phyloP scores from a whole-genome alignment of 2,329 filamentous ascomycete genomes.

The Lasiodiplodia theobromae region DNA sequence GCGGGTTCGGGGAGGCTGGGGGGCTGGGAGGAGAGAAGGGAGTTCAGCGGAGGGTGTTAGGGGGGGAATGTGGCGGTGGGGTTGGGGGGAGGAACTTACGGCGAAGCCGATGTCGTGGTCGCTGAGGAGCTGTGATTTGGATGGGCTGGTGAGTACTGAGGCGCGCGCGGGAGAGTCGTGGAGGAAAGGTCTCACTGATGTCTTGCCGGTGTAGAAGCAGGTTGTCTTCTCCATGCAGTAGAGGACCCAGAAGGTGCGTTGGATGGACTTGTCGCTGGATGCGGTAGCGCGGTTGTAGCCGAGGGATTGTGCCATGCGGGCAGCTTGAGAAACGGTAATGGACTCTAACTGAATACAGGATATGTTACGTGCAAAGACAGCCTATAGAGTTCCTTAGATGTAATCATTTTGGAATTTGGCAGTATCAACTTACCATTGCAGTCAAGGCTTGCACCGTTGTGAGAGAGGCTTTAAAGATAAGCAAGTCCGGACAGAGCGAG shows the following conservation, averaged over 20 bases:
- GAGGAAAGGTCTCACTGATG: conserved; percentile 40
- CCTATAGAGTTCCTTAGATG: conserved; percentile 16
- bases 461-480: conserved; percentile 37
- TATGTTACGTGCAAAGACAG: conserved; percentile 46
- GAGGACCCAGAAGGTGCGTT: conserved; percentile 51
- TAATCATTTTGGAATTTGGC: fast-evolving
- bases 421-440: conserved; percentile 33
- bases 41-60: background rate
- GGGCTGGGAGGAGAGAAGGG: conserved; percentile 31
- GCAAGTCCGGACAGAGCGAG: conserved; percentile 45
- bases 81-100: background rate
- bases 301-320: conserved; percentile 44
- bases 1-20: conserved; percentile 43
- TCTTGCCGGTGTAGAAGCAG: conserved; percentile 41
- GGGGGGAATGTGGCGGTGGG: background rate
- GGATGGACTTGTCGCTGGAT: conserved; percentile 31
- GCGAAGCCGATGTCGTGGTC: conserved; percentile 49
- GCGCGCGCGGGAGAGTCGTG: background rate
- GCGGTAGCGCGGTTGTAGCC: conserved; percentile 40
- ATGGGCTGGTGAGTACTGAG: background rate
- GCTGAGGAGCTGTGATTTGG: conserved; percentile 40
- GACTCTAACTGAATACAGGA: conserved; percentile 47
- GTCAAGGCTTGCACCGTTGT: conserved; percentile 39
- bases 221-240: conserved; percentile 50
- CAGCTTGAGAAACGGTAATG: conserved; percentile 42